Evolutionary conservation across 108 stramenopile species (phyloP), one percentile per base, ranked within the genome.

Genomic region (Skeletonema potamos): DNA sequence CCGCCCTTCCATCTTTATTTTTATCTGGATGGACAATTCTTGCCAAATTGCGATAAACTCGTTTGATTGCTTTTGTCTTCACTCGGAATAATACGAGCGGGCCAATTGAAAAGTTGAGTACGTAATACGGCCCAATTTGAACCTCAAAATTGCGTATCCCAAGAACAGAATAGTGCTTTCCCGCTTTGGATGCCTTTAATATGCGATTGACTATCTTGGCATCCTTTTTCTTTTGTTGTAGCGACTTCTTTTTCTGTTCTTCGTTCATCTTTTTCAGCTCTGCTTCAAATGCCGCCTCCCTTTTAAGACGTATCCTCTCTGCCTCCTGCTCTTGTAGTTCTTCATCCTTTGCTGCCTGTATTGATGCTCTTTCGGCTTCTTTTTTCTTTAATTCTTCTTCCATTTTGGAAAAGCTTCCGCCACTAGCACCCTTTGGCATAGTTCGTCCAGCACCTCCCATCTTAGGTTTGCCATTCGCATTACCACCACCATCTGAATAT

Each of bases 1-100:
- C 79, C 11, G 94, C 94, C 46, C 90, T 58, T 6, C 86, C 89
- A 78, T 96, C 92, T 20, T 66, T 76, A 46, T 84, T 84, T 60
- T 84, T 84, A 55, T 84, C 83, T 0, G 83, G 83, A 64, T 84
- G 83, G 12, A 80, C 72, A 1, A 57, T 76, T 44, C 75, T 57
- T n/a, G 78, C 74, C 51, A 84, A 56, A 66, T 81, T 77, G n/a
- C 83, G 61, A 73, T 84, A 84, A n/a, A 72, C 62, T 57, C 72
- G 41, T 44, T 84, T 84, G 15, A 84, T 73, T 27, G 76, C 65
- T 63, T 48, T 84, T 26, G 70, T 76, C 28, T 30, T 44, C 32
- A 72, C 66, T 68, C 28, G 58, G 48, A 83, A 85, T 4, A 86
- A 60, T 3, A 62, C 48, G 20, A 66, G 56, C 7, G 67, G 72